Percentiles rank a stretch among this genome's conserved stretches.
Evolutionary conservation across 2,329 filamentous ascomycete genomes (phyloP).

Genomic region (Ophiostoma ulmi): DNA sequence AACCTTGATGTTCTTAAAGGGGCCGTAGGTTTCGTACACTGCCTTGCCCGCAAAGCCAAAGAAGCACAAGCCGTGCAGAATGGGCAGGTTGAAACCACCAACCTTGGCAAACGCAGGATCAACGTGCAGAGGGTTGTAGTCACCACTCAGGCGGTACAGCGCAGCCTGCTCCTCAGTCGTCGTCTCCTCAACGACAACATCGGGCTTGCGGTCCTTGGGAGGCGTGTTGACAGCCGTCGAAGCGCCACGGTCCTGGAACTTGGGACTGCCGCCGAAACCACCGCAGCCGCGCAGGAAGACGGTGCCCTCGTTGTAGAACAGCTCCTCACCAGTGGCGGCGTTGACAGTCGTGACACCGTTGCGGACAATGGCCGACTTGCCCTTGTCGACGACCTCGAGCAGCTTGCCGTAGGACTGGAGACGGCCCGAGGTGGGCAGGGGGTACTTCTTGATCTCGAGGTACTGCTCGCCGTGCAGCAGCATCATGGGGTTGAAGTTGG

Average conservation of each 20-base stretch:
- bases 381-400: conserved; percentile 95
- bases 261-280: conserved; percentile 79
- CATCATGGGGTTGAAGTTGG: conserved; percentile 98
- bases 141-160: conserved; percentile 86
- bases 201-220: conserved; percentile 65
- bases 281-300: conserved; percentile 88
- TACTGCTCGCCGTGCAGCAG: conserved; percentile 98
- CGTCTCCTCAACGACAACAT: conserved; percentile 76
- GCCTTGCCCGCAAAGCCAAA: conserved; percentile 91
- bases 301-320: conserved; percentile 97
- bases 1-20: conserved; percentile 87
- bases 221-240: conserved; percentile 74
- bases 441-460: conserved; percentile 87
- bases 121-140: conserved; percentile 94
- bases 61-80: conserved; percentile 93
- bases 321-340: conserved; percentile 75
- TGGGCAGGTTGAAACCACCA: conserved; percentile 89
- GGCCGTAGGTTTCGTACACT: conserved; percentile 75
- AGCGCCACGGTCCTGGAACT: conserved; percentile 70
- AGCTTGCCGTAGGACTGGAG: conserved; percentile 73
- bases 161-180: conserved; percentile 89
- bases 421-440: conserved; percentile 77
- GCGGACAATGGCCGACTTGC: conserved; percentile 77
- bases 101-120: conserved; percentile 92
- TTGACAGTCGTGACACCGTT: conserved; percentile 77